A percentile compares a stretch with the other conserved stretches of the same genome.
Conservation (phyloP, 495 filamentous ascomycete species). For the Elasticomyces elasticus region DNA sequence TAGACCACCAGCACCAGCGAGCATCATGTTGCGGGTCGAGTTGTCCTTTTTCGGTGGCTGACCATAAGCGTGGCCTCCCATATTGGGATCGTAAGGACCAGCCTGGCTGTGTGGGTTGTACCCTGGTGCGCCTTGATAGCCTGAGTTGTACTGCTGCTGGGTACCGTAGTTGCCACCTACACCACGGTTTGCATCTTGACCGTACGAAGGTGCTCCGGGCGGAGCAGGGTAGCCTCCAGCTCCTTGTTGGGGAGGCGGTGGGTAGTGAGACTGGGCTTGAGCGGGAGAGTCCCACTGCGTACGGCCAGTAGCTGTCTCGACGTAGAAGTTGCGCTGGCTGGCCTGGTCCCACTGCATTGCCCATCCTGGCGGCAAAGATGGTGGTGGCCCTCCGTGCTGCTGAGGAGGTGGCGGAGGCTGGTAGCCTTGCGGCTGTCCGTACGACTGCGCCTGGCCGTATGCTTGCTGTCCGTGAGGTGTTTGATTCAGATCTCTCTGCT, state of each 20-base stretch:
- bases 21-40: neutral
- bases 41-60: neutral
- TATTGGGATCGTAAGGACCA: neutral
- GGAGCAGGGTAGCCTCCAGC: neutral
- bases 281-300: constrained; percentile 26
- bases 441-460: too few relatives aligned
- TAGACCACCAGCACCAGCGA: neutral
- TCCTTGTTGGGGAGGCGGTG: neutral
- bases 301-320: constrained; percentile 25
- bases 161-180: constrained; percentile 9
- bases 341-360: constrained; percentile 20
- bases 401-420: constrained; percentile 3
- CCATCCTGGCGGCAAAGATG: constrained; percentile 23
- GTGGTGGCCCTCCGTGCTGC: constrained; percentile 3
- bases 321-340: constrained; percentile 25
- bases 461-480: neutral
- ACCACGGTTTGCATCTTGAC: neutral
- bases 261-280: neutral
- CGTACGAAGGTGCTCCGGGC: neutral
- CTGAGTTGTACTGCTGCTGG: constrained; percentile 4
- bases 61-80: neutral
- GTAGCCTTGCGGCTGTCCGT: constrained; percentile 1
- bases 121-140: neutral
- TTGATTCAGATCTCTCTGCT: neutral
- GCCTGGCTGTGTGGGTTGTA: neutral